Conservation (phyloP, 768 basidiomycete genomes). For the Amylocystis lapponica region DNA sequence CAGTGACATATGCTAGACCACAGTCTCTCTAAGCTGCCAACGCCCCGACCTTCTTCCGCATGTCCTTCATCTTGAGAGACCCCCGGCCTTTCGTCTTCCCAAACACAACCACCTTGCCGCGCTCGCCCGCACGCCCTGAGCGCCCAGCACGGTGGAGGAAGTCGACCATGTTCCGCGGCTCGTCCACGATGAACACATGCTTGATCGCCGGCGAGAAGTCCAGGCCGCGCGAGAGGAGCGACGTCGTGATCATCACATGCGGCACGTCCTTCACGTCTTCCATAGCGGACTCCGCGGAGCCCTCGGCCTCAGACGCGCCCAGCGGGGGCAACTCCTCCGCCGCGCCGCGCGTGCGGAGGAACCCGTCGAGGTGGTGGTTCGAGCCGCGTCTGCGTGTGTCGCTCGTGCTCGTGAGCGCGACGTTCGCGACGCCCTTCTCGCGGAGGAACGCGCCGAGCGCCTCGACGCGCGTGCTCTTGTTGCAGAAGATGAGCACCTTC, state of each 20-base stretch:
- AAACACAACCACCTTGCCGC: conserved; percentile 71
- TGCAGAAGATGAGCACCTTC: conserved; percentile 81
- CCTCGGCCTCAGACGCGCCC: conserved; percentile 2
- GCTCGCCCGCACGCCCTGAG: conserved; percentile 66
- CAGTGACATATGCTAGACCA: too few relatives aligned
- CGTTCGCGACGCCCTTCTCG: conserved; percentile 54
- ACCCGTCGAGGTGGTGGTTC: conserved; percentile 73
- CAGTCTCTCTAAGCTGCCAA: conserved; percentile 16
- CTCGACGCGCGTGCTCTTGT: conserved; percentile 63
- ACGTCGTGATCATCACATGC: conserved; percentile 82
- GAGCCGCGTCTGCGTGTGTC: conserved; percentile 56
- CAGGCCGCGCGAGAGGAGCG: conserved; percentile 82
- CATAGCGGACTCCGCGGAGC: conserved; percentile 16
- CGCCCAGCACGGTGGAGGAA: conserved; percentile 90
- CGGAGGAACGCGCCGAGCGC: conserved; percentile 54
- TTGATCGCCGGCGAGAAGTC: conserved; percentile 79
- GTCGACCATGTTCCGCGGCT: conserved; percentile 86
- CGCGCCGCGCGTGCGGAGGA: conserved; percentile 43
- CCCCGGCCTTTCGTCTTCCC: conserved; percentile 66
- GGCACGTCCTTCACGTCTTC: conserved; percentile 32
- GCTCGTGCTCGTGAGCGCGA: conserved; percentile 61
- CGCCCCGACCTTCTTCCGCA: conserved; percentile 45
- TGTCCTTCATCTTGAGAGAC: conserved; percentile 43
- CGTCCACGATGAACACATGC: conserved; percentile 84
- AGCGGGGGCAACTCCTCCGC: not conserved